Conservation (phyloP, 306 rosid genomes). For the Dryas octopetala region DNA sequence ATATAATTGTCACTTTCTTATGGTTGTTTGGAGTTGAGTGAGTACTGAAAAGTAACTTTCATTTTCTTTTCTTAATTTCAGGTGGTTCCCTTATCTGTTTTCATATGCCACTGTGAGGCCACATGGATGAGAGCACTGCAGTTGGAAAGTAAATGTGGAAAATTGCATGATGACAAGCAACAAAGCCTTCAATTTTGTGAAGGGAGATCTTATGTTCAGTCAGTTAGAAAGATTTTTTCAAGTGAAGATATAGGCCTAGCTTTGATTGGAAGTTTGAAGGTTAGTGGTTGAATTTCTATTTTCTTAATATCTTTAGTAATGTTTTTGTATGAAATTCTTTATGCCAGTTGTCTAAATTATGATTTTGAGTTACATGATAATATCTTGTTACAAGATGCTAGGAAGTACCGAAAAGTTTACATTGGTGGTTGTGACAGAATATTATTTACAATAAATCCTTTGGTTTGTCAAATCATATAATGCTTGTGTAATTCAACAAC, state of each 20-base stretch:
- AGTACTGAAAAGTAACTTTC: not conserved
- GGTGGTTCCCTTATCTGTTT: slow-evolving; percentile 60
- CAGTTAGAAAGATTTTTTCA: slow-evolving; percentile 53
- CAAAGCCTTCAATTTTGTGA: slow-evolving; percentile 36
- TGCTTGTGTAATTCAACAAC: slow-evolving; percentile 10
- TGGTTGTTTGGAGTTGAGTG: not conserved
- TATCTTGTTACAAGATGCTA: not conserved
- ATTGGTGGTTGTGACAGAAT: slow-evolving; percentile 10
- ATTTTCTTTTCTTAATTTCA: slow-evolving; percentile 31
- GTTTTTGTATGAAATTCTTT: slow-evolving; percentile 18
- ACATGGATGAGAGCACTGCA: slow-evolving; percentile 42
- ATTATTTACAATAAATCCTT: not conserved
- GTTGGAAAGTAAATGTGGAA: slow-evolving; percentile 32
- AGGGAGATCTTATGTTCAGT: slow-evolving; percentile 42
- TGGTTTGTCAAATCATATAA: not conserved
- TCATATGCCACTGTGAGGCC: slow-evolving; percentile 45
- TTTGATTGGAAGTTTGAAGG: slow-evolving; percentile 80
- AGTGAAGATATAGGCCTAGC: slow-evolving; percentile 62
- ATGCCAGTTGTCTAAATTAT: slow-evolving; percentile 10
- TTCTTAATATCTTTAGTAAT: slow-evolving; percentile 20
- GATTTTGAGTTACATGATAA: not conserved
- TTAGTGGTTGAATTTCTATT: slow-evolving; percentile 29
- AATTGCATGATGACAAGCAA: slow-evolving; percentile 36
- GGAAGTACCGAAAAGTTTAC: not conserved
- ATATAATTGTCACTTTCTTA: not conserved